Base-by-base conservation (phyloP, 2,329 filamentous ascomycete species). In the Cercospora beticola region DNA sequence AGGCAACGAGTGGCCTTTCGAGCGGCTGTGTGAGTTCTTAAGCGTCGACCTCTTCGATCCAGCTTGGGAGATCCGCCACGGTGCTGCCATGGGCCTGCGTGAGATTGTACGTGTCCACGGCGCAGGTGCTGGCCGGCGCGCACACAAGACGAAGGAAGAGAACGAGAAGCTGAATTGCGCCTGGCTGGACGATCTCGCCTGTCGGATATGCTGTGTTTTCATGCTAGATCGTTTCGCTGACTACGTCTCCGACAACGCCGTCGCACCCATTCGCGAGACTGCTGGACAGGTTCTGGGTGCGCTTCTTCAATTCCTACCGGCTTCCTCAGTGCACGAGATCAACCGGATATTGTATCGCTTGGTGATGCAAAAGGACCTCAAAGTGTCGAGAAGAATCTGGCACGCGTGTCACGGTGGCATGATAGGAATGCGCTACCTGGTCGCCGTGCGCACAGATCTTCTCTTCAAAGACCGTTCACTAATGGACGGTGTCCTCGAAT, bases 151-250 rank as follows among this genome's bases (percentile, higher is more conserved):
- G 9, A 87, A 88, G 71, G 76, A 81, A 30, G 90, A 96, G 75
- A 99, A 99, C 76, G 88, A 97, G 75, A 78, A 81, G 1, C 84
- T 92, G 56, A 99, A 98, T 75, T 88, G 90, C 70, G 87, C 85
- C 77, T 99, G 93, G 93, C 87, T 99, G 21, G 92, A 98, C 76
- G 94, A 99, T 76, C 85, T 99, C 62, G 93, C 94, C n/a, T 97
- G 94, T 76, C 91, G 95, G 28, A 86, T 99, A 60, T 94, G 94
- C 79, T 97, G 92, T 78, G 94, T 99, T 63, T 90, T 99, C 75
- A 97, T 99, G 89, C 88, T 99, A 16, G 95, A 99, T 81, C 90
- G 94, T 64, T 99, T 99, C 77, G 96, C 94, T 66, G 95, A 99
- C 78, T 99, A 97, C 82, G 95, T 96, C 68, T 97, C 94, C 5